Percentiles rank a stretch among this genome's conserved stretches.
phyloP scores from a whole-genome alignment of 306 rosid genomes.

The Hippophae rhamnoides region DNA sequence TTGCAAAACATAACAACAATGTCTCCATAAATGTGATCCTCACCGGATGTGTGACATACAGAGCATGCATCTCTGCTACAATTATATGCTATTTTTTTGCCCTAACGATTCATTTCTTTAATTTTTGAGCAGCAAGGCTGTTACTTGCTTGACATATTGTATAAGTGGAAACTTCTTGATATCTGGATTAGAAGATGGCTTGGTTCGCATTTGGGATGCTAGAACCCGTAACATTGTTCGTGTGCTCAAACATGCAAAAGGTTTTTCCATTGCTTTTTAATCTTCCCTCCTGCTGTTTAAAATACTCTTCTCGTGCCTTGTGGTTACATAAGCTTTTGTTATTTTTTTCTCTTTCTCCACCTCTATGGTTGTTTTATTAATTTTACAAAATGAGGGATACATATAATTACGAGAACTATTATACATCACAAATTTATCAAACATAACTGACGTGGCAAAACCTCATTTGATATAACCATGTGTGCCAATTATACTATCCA shows the following conservation, averaged over 20 bases:
- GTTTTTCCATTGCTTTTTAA: conserved; percentile 1
- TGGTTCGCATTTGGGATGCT: conserved; percentile 60
- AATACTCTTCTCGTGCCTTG: background rate
- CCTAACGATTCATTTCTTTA: conserved; percentile 5
- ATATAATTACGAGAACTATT: too few species aligned
- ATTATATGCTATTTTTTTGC: conserved; percentile 6
- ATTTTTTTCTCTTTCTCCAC: background rate
- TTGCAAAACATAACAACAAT: too few species aligned
- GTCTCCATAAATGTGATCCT: background rate
- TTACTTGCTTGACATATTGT: conserved; percentile 49
- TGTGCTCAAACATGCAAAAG: too few species aligned
- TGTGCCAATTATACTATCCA: too few species aligned
- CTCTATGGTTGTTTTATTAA: too few species aligned
- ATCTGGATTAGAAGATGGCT: conserved; percentile 38
- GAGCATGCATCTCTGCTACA: too few species aligned
- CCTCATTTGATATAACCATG: too few species aligned
- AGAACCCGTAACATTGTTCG: too few species aligned
- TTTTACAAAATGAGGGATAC: too few species aligned
- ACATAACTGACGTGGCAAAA: too few species aligned
- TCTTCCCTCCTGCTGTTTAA: background rate
- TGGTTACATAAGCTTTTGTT: background rate
- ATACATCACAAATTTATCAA: too few species aligned
- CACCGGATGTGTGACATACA: background rate
- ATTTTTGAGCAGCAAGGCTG: conserved; percentile 45
- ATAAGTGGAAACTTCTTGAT: conserved; percentile 36